phyloP scores from a whole-genome alignment of 768 basidiomycete species.

The Auriculariales sp. region DNA sequence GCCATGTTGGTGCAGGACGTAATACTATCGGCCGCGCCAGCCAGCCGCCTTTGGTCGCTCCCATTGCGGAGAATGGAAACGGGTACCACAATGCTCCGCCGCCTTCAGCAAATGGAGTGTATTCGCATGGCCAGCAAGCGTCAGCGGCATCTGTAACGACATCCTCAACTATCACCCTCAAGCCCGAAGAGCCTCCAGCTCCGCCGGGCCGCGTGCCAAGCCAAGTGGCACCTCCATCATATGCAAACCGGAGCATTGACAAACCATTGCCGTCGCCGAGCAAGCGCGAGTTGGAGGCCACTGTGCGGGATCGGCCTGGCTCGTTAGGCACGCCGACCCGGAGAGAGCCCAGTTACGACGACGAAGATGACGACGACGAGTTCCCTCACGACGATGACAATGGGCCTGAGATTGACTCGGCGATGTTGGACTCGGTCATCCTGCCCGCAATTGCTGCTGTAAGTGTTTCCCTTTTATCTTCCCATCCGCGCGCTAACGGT shows the following conservation, averaged over 20 bases:
- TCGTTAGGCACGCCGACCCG: slow-evolving; percentile 32
- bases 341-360: slow-evolving; percentile 47
- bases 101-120: not conserved
- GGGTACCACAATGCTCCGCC: slow-evolving; percentile 10
- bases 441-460: slow-evolving; percentile 94
- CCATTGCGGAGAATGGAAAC: slow-evolving; percentile 72
- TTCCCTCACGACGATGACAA: slow-evolving; percentile 37
- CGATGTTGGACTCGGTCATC: slow-evolving; percentile 94
- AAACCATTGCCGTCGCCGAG: not conserved
- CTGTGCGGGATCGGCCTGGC: slow-evolving; percentile 35
- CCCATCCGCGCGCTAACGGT: not conserved
- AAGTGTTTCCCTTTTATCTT: slow-evolving; percentile 18
- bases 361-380: slow-evolving; percentile 35
- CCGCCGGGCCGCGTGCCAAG: not conserved
- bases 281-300: slow-evolving; percentile 44
- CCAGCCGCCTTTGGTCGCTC: slow-evolving; percentile 39
- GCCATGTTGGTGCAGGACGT: slow-evolving; percentile 40
- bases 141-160: slow-evolving; percentile 28
- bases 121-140: slow-evolving; percentile 12
- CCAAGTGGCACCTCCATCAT: not conserved
- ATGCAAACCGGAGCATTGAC: not conserved
- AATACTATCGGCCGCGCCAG: slow-evolving; percentile 55
- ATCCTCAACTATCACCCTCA: slow-evolving; percentile 15
- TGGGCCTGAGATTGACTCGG: slow-evolving; percentile 37
- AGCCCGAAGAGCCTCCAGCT: slow-evolving; percentile 48